These are phyloP conservation scores for Posidonia oceanica DNA, from an alignment of 116 monocot species.

Conservation along the genomic window DNA sequence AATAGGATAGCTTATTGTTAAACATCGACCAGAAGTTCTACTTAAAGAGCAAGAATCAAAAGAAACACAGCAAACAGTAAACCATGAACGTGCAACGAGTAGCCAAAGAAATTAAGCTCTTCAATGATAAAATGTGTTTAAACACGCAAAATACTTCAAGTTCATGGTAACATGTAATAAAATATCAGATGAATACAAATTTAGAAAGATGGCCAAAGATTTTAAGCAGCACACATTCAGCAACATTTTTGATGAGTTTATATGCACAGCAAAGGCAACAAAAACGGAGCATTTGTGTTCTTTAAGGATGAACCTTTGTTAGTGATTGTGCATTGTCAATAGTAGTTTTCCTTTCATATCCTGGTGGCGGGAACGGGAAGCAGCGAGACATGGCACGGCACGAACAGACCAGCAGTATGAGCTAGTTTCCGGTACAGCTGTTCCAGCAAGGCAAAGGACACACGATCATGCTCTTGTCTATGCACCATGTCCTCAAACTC, in stretches of 20 bases:
- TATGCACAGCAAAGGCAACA: not conserved
- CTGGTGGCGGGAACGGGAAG: slow-evolving; percentile 70
- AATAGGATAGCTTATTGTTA: too few species aligned
- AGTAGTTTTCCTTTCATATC: slow-evolving; percentile 37
- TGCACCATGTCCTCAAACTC: slow-evolving; percentile 54
- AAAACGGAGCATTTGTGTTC: too few species aligned
- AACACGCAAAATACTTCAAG: not conserved
- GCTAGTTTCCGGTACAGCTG: slow-evolving; percentile 18
- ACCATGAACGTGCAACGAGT: too few species aligned
- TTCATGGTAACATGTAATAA: not conserved
- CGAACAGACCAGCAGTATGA: slow-evolving; percentile 6
- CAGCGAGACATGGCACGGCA: slow-evolving; percentile 67
- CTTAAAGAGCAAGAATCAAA: too few species aligned
- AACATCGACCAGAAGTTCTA: too few species aligned
- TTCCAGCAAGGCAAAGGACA: slow-evolving; percentile 22
- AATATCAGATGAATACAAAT: not conserved
- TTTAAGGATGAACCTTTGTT: slow-evolving; percentile 1
- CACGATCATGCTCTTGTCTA: slow-evolving; percentile 9
- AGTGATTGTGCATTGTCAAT: slow-evolving; percentile 7
- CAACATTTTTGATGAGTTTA: not conserved
- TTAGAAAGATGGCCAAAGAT: not conserved
- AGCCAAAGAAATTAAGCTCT: too few species aligned
- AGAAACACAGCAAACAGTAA: too few species aligned
- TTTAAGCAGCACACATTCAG: not conserved
- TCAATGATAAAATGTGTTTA: not conserved